These are phyloP conservation scores for Stromatinia cepivora DNA, from an alignment of 2,329 filamentous ascomycete species.

Conservation along the genomic window DNA sequence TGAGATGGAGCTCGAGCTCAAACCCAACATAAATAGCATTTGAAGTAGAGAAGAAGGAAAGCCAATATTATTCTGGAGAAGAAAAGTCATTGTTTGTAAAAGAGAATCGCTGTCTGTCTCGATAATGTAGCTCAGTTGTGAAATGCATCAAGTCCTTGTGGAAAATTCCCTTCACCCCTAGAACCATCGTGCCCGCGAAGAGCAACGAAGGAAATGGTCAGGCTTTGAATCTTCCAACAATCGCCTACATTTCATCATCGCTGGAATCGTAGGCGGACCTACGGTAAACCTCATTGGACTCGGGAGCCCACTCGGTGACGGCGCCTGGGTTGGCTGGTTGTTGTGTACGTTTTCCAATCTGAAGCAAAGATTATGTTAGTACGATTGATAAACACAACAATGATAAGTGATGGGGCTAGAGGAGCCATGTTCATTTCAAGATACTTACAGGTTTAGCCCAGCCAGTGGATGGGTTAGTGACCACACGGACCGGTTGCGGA, in stretches of 20 bases:
- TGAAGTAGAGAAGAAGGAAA: neutral
- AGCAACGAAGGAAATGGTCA: neutral
- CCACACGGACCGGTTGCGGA: neutral
- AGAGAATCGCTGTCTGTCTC: neutral
- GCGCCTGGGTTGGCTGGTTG: neutral
- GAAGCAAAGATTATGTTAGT: neutral
- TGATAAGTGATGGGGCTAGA: neutral
- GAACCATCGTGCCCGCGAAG: neutral
- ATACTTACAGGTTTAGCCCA: constrained; percentile 22
- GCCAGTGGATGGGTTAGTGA: constrained; percentile 10
- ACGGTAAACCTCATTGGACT: neutral
- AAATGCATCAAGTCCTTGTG: neutral
- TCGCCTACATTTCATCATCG: constrained; percentile 15
- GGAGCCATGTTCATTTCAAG: neutral
- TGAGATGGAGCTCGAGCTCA: neutral
- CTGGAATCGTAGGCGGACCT: constrained; percentile 16
- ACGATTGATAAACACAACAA: neutral
- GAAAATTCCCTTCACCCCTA: too few relatives aligned
- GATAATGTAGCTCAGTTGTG: neutral
- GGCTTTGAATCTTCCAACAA: neutral
- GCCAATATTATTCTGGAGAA: neutral
- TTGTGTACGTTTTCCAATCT: constrained; percentile 1
- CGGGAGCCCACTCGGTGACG: constrained; percentile 8
- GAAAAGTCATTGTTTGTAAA: neutral
- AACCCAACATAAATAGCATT: neutral